A percentile compares a stretch with the other conserved stretches of the same genome.
phyloP scores from a whole-genome alignment of 257 asterid genomes.

The Petrea volubilis region DNA sequence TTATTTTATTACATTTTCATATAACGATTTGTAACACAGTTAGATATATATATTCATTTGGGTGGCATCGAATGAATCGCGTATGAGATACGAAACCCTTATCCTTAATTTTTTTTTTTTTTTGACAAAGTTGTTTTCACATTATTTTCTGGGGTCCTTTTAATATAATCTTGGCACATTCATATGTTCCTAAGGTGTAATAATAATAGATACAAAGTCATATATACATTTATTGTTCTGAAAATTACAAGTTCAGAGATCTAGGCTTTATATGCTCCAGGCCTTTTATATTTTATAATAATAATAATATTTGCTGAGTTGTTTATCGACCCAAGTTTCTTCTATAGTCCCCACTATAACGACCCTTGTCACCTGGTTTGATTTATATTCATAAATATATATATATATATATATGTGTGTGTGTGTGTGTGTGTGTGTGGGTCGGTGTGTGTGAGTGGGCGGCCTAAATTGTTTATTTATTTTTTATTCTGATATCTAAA shows the following conservation, averaged over 20 bases:
- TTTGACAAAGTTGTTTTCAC: constrained; percentile 1
- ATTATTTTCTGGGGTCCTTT: constrained; percentile 24
- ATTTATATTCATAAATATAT: not conserved
- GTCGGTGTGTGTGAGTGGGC: too few relatives aligned
- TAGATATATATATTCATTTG: too few relatives aligned
- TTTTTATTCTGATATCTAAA: too few relatives aligned
- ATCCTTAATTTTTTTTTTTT: constrained; percentile 29
- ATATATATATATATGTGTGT: not conserved
- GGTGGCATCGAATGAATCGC: too few relatives aligned
- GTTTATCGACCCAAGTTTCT: constrained; percentile 21
- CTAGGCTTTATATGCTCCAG: constrained; percentile 26
- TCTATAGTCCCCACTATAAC: constrained; percentile 3
- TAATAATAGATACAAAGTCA: not conserved
- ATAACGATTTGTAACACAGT: too few relatives aligned
- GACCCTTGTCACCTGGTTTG: constrained; percentile 11
- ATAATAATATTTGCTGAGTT: constrained; percentile 28
- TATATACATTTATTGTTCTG: not conserved
- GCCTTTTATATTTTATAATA: too few relatives aligned
- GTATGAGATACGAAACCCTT: constrained; percentile 27
- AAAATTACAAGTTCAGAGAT: constrained; percentile 20
- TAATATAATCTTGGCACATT: too few relatives aligned
- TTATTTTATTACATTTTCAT: too few relatives aligned
- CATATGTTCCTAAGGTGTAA: constrained; percentile 24
- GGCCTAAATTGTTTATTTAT: too few relatives aligned
- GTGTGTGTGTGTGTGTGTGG: too few relatives aligned